Base-by-base conservation (phyloP, 179 eudicot genomes). In the Camellia oleifera region DNA sequence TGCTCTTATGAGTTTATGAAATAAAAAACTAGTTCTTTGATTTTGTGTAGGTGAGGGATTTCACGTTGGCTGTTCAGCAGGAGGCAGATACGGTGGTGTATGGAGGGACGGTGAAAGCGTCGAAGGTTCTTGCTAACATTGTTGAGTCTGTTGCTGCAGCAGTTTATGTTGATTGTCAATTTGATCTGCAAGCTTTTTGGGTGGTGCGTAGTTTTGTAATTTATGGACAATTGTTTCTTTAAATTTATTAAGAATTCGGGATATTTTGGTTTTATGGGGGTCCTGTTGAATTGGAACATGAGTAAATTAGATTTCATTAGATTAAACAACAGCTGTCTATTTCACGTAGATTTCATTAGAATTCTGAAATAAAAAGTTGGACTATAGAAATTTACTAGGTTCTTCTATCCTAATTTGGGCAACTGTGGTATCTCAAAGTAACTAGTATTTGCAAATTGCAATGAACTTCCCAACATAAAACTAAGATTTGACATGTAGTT, bases 131-230 rank as follows among this genome's bases (percentile, higher is more conserved):
- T 56, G 98, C 97, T 9, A 98, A 96, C 78, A 88, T 96, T 42
- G 98, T 94, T 10, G 99, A 96, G 85, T 90, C 98, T 5, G 76
- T 96, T 7, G 90, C 89, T 9, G 99, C 93, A 46, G 99, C 99
- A 53, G 90, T 94, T 63, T 94, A 91, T 77, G 77, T 89, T 0
- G 98, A 94, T 54, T 86, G 90, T 58, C 83, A 81, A 44, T 87
- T 85, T 45, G 88, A 96, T 86, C 74, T 94, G 80, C 79, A 87
- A 20, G 84, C 64, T 62, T 78, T 93, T 78, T 94, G 98, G 97
- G 56, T 73, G 93, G 96, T 90, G 46, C 54, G 81, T 82, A 20
- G 56, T 58, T 79, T 5, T 54, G 50, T 13, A 42, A 17, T 50
- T 79, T 26, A 8, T 15, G n/a, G 42, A 58, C 14, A 32, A 66